These are phyloP conservation scores for Globisporangium radiosum DNA, from an alignment of 352 stramenopile genomes.

Conservation along the genomic window DNA sequence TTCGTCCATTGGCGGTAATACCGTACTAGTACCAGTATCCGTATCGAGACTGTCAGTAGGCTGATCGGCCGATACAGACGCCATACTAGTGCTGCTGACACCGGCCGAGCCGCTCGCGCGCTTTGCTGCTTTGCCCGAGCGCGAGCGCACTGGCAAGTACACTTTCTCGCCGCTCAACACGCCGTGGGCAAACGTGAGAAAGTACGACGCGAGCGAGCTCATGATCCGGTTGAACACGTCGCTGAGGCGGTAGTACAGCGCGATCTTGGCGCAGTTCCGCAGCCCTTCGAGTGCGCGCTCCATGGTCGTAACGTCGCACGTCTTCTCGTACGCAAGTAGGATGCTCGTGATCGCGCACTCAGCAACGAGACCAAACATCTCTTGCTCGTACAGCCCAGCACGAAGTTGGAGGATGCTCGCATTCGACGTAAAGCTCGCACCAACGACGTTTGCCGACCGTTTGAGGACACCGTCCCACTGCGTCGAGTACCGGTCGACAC, in stretches of 20 bases:
- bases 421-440: conserved; percentile 83
- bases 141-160: conserved; percentile 47
- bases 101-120: conserved; percentile 8
- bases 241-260: conserved; percentile 77
- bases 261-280: conserved; percentile 80
- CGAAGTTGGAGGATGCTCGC: conserved; percentile 79
- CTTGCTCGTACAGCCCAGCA: conserved; percentile 78
- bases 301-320: conserved; percentile 80
- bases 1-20: conserved; percentile 31
- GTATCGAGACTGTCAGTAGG: background rate
- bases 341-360: conserved; percentile 79
- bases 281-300: conserved; percentile 74
- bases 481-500: conserved; percentile 82
- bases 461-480: conserved; percentile 86
- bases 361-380: conserved; percentile 84
- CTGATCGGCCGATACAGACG: no score
- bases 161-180: conserved; percentile 83
- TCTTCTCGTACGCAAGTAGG: conserved; percentile 78
- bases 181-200: conserved; percentile 78
- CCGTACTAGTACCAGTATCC: background rate
- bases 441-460: conserved; percentile 81
- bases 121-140: conserved; percentile 5
- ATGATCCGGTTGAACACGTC: conserved; percentile 84
- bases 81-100: background rate
- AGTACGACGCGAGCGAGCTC: conserved; percentile 71